These are phyloP conservation scores for Talaromyces sp. DNA, from an alignment of 2,329 filamentous ascomycete species.

Conservation along the genomic window DNA sequence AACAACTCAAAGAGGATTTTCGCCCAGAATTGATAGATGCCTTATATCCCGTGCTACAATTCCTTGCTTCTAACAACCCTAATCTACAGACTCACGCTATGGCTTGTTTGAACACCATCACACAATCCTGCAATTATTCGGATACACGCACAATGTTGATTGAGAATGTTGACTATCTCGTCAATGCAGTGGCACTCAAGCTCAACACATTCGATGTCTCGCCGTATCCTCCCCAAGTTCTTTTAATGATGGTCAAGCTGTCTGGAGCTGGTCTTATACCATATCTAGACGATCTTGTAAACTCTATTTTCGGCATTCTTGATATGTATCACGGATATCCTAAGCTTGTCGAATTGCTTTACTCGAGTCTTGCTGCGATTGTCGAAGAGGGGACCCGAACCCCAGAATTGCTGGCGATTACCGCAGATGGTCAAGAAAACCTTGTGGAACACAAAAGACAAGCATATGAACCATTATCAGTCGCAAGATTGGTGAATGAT, in stretches of 20 bases:
- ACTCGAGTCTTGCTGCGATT: constrained; percentile 75
- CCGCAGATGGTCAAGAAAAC: constrained; percentile 27
- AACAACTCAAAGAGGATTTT: constrained; percentile 64
- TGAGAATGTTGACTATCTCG: constrained; percentile 91
- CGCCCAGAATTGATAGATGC: constrained; percentile 84
- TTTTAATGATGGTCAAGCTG: constrained; percentile 90
- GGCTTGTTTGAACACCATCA: constrained; percentile 75
- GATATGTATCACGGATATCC: constrained; percentile 95
- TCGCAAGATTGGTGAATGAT: constrained; percentile 34
- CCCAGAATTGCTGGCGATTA: constrained; percentile 47
- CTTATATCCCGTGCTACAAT: constrained; percentile 86
- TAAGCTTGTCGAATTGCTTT: constrained; percentile 77
- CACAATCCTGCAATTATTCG: constrained; percentile 68
- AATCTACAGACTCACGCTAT: constrained; percentile 77
- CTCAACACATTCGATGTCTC: constrained; percentile 91
- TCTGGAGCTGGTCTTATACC: constrained; percentile 78
- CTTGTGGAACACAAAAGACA: constrained; percentile 29
- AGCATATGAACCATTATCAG: constrained; percentile 28
- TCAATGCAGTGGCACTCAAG: constrained; percentile 85
- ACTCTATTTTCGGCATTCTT: constrained; percentile 86
- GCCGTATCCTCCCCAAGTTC: constrained; percentile 82
- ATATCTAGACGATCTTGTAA: constrained; percentile 86
- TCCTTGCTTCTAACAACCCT: constrained; percentile 68
- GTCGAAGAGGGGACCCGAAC: constrained; percentile 73
- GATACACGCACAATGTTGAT: constrained; percentile 77